Evolutionary conservation across 1,139 yeast genomes (phyloP), one percentile per base, ranked within the genome.

Genomic region (Chernovozyma aurita): DNA sequence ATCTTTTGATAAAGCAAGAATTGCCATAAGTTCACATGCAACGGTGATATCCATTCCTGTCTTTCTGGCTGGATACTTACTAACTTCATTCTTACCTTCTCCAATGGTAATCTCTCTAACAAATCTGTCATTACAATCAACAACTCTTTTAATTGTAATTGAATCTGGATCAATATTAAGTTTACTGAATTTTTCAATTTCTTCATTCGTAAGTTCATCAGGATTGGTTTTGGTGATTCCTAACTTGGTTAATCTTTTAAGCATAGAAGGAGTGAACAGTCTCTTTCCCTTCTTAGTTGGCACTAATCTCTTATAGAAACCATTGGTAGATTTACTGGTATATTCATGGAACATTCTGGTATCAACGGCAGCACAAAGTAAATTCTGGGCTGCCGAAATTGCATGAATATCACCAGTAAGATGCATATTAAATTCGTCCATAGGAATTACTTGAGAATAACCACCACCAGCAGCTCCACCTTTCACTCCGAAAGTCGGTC

Each of bases 381-480:
- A 66, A 62, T 84, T 84, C 50, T 82, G 85, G 15, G 94, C 92
- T 30, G 83, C 84, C 35, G 85, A 78, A 46, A 84, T 82, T 26
- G 92, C 90, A 55, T 84, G 92, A 42, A 84, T 84, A 58, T 84
- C 94, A 55, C 94, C 94, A 34, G 92, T 84, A 45, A 84, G 69
- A 58, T 84, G 92, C 82, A 84, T 76, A 62, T 84, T 84, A 64
- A 84, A 84, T 57, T 84, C 92, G 57, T 84, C 94, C 92, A 84
- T 84, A 35, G 94, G 94, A 53, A 84, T 83, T 18, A 83, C 92
- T 59, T 84, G 92, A 6, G 94, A 73, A 53, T 82, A 83, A 37
- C 92, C 92, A 55, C 92, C 94, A 49, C 94, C 94, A 9, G 94
- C 92, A 43, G 94, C 94, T 59, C 92, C 92, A 55, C 94, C 94